These are phyloP conservation scores for Phytophthora kernoviae DNA, from an alignment of 352 stramenopile genomes.

Conservation along the genomic window DNA sequence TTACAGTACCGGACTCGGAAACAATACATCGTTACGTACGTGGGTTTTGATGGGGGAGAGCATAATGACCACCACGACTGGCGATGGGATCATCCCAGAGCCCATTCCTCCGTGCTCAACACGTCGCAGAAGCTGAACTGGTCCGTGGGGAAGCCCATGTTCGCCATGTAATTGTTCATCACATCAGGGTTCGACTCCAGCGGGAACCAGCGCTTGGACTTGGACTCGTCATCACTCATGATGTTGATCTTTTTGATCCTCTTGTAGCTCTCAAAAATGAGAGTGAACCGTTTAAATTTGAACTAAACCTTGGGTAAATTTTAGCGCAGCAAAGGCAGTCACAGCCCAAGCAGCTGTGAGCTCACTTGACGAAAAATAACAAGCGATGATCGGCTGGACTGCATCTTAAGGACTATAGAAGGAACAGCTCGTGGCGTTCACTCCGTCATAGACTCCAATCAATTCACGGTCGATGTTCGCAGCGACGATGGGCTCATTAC, in stretches of 20 bases:
- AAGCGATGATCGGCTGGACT: not conserved
- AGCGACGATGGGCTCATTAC: slow-evolving; percentile 16
- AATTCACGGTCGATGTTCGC: slow-evolving; percentile 18
- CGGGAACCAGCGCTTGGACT: slow-evolving; percentile 85
- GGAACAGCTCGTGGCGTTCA: slow-evolving; percentile 65
- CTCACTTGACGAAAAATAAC: not conserved
- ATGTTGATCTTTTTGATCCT: not conserved
- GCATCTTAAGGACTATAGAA: slow-evolving; percentile 79
- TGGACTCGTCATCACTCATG: slow-evolving; percentile 49
- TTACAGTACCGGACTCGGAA: too few relatives aligned
- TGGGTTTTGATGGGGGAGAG: slow-evolving; percentile 95
- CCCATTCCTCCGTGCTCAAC: slow-evolving; percentile 96
- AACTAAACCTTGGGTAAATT: not conserved
- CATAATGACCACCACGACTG: slow-evolving; percentile 94
- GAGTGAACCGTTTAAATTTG: too few relatives aligned
- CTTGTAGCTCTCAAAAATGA: too few relatives aligned
- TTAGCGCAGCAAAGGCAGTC: not conserved
- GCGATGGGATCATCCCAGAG: slow-evolving; percentile 95
- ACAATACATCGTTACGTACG: too few relatives aligned
- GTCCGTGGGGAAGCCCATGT: slow-evolving; percentile 91
- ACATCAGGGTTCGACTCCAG: slow-evolving; percentile 95
- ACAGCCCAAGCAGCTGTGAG: not conserved
- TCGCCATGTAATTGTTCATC: slow-evolving; percentile 95
- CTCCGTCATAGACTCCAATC: slow-evolving; percentile 40
- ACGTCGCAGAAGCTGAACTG: slow-evolving; percentile 94